A percentile compares a stretch with the other conserved stretches of the same genome.
Evolutionary conservation across 352 stramenopile genomes (phyloP).

Genomic region (Phytophthora sp.): DNA sequence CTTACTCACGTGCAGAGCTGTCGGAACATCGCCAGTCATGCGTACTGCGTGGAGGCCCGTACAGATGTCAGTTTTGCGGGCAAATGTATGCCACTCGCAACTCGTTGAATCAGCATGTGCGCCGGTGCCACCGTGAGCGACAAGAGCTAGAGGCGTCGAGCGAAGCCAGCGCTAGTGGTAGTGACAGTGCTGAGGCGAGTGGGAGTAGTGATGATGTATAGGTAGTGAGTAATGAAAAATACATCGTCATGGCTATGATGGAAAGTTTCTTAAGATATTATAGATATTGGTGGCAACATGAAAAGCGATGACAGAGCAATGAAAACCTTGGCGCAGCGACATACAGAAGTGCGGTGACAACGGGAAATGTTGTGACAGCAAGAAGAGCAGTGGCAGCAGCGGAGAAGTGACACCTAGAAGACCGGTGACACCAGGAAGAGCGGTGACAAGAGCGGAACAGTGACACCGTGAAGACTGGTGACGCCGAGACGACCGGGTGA

Average conservation of each 20-base stretch:
- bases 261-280: not conserved
- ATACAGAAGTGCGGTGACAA: no score
- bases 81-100: not conserved
- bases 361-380: no score
- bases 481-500: no score
- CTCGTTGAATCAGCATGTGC: not conserved
- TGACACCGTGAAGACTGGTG: not conserved
- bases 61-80: not conserved
- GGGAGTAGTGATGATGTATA: not conserved
- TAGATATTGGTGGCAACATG: not conserved
- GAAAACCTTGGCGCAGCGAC: no score
- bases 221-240: no score
- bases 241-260: not conserved
- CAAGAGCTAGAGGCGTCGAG: not conserved
- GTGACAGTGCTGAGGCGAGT: not conserved
- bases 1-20: not conserved
- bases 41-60: not conserved
- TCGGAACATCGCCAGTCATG: not conserved
- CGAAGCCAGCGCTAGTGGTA: not conserved
- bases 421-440: not conserved
- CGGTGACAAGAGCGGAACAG: not conserved
- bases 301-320: not conserved
- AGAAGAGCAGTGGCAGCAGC: not conserved
- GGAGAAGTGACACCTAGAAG: not conserved
- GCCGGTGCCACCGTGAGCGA: not conserved